Evolutionary conservation across 352 stramenopile species (phyloP).

Genomic region (Thraustochytrium striatum): DNA sequence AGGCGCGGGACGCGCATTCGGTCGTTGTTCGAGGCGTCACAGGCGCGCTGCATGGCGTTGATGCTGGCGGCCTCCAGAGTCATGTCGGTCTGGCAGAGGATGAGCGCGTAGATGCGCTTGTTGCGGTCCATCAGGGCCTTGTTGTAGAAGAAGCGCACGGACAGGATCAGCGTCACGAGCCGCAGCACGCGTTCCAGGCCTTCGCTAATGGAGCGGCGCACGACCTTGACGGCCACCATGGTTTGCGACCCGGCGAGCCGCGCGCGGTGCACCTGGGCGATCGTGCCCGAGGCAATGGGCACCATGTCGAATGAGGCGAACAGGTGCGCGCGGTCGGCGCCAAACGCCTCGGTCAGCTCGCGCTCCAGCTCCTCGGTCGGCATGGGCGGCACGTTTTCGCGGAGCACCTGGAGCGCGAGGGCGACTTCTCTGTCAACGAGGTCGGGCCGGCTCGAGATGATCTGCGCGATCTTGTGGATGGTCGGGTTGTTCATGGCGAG

Average conservation of each 20-base stretch:
- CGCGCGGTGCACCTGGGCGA: conserved; percentile 34
- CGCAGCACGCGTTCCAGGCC: background rate
- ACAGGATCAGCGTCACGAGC: background rate
- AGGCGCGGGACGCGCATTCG: background rate
- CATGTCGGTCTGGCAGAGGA: conserved; percentile 30
- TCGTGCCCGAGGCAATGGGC: background rate
- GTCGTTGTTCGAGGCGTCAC: background rate
- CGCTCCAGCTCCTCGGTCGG: background rate
- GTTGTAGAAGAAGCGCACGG: background rate
- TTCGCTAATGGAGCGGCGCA: background rate
- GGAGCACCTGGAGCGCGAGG: background rate
- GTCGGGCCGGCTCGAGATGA: conserved; percentile 9
- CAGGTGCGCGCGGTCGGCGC: background rate
- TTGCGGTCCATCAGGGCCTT: background rate
- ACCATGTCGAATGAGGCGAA: background rate
- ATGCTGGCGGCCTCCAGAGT: conserved; percentile 40
- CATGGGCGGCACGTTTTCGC: background rate
- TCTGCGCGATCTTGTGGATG: conserved; percentile 11
- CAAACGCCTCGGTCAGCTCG: background rate
- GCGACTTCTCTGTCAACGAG: background rate
- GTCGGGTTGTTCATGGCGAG: background rate
- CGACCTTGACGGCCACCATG: conserved; percentile 14
- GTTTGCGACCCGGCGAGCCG: background rate
- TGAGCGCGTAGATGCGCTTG: background rate
- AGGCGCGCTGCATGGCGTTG: conserved; percentile 17